A percentile compares a stretch with the other conserved stretches of the same genome.
These are phyloP conservation scores for Agarophyton chilense DNA, from an alignment of 23 red algal species.

Conservation along the genomic window DNA sequence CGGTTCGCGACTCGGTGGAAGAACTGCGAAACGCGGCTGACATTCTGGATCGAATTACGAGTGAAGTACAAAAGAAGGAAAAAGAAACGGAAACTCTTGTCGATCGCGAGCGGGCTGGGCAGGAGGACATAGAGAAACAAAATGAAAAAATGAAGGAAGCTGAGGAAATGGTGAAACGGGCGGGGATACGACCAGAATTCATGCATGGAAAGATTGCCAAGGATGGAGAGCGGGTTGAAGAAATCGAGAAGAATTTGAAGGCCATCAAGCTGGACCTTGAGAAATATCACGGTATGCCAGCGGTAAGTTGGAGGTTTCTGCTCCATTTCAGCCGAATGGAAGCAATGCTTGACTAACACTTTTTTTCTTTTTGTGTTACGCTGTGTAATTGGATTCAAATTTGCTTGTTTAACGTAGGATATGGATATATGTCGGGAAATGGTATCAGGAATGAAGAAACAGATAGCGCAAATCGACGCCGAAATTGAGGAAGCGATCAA, in stretches of 20 bases:
- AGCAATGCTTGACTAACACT: neutral
- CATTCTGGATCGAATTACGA: neutral
- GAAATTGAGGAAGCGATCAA: constrained; percentile 6
- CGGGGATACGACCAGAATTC: neutral
- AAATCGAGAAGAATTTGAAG: neutral
- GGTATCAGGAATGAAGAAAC: neutral
- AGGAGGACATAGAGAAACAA: neutral
- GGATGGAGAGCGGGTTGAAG: neutral
- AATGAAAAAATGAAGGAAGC: neutral
- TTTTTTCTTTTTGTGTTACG: neutral
- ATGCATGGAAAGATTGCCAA: constrained; percentile 5
- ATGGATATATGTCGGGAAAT: constrained; percentile 1
- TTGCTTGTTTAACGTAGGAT: neutral
- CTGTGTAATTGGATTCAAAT: too few species aligned
- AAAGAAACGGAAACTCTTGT: neutral
- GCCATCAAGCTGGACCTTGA: constrained; percentile 1
- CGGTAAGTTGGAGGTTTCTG: too few species aligned
- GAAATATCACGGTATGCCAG: constrained; percentile 30
- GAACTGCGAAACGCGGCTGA: neutral
- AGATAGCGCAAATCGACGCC: neutral
- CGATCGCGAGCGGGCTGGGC: neutral
- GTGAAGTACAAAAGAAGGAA: neutral
- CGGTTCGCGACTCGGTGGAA: constrained; percentile 1
- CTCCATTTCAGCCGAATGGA: too few species aligned
- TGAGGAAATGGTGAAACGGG: neutral